Percentiles rank a stretch among this genome's conserved stretches.
Evolutionary conservation across 441 rosid genomes (phyloP).

Genomic region (Eutrema salsugineum): DNA sequence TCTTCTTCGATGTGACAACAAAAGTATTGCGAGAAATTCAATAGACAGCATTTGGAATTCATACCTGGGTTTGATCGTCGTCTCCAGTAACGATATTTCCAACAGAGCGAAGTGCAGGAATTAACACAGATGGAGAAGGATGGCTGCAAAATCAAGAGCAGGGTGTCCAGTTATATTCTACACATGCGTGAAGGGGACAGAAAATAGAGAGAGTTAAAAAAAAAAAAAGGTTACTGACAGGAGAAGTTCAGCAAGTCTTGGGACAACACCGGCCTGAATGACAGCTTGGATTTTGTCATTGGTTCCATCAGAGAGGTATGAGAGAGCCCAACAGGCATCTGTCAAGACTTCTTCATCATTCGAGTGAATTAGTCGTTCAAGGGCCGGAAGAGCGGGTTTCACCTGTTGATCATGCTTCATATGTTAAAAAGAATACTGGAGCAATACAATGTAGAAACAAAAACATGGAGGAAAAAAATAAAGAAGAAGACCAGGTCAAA

Average conservation of each 20-base stretch:
- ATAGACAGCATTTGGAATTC: background rate
- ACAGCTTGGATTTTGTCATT: conserved; percentile 89
- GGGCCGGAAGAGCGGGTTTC: conserved; percentile 78
- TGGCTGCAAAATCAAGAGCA: conserved; percentile 41
- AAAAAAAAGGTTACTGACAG: conserved; percentile 38
- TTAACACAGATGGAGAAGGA: conserved; percentile 79
- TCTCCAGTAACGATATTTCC: conserved; percentile 92
- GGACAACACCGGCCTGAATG: conserved; percentile 67
- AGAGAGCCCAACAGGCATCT: conserved; percentile 93
- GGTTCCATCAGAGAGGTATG: conserved; percentile 88
- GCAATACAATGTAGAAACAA: background rate
- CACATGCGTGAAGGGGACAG: background rate
- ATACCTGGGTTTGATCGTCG: conserved; percentile 86
- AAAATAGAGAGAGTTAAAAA: background rate
- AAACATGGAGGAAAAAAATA: background rate
- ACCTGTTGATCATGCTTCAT: conserved; percentile 42
- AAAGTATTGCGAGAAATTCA: background rate
- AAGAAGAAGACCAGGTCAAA: conserved; percentile 63
- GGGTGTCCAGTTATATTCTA: background rate
- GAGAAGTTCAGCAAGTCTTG: conserved; percentile 68
- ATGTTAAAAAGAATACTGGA: background rate
- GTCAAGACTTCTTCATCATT: conserved; percentile 89
- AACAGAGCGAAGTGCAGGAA: conserved; percentile 86
- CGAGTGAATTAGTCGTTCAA: conserved; percentile 61
- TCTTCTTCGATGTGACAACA: background rate